Base-by-base conservation (phyloP, 805 yeast species). In the Kluyveromyces wickerhamii region DNA sequence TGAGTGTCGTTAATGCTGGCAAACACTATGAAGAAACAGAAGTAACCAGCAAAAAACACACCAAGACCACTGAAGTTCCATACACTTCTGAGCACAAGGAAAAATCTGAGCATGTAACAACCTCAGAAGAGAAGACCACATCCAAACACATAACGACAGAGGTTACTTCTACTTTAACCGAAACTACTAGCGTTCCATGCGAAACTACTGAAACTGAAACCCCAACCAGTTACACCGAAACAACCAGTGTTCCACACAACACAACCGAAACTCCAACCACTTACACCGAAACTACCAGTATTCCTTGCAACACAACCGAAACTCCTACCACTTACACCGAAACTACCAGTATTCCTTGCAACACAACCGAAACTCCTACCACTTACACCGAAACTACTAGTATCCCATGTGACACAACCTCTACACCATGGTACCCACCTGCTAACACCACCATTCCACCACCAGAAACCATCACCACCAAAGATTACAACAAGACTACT, bases 1-100 rank as follows among this genome's bases (percentile, higher is more conserved):
- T 26, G 29, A 26, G 29, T 26, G 29, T 16, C 16, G 29, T 26
- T 7, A 10, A 13, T 16, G 29, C 29, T 13, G 29, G 29, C 10
- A 26, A 26, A 19, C 29, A 26, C 29, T 26, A 7, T 16, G 29
- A 26, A 5, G 29, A 26, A n/a, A 7, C n/a, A n/a, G n/a, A n/a
- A n/a, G n/a, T n/a, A n/a, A n/a, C n/a, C n/a, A n/a, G 12, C 26
- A 7, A 23, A 5, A 14, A 23, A 23, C 26, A 28, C 31, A 28
- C 15, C 8, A 15, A 28, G 21, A 28, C 21, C 8, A 15, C 21
- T 7, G 21, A 16, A 17, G 8, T 15, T 6, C 12, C 31, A 28
- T 4, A 13, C 7, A 15, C 31, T 6, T n/a, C n/a, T n/a, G n/a
- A n/a, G n/a, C n/a, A n/a, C n/a, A n/a, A n/a, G n/a, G n/a, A n/a